Evolutionary conservation across 2,329 filamentous ascomycete genomes (phyloP), one percentile per base, ranked within the genome.

Genomic region (Stagonosporopsis tanaceti): DNA sequence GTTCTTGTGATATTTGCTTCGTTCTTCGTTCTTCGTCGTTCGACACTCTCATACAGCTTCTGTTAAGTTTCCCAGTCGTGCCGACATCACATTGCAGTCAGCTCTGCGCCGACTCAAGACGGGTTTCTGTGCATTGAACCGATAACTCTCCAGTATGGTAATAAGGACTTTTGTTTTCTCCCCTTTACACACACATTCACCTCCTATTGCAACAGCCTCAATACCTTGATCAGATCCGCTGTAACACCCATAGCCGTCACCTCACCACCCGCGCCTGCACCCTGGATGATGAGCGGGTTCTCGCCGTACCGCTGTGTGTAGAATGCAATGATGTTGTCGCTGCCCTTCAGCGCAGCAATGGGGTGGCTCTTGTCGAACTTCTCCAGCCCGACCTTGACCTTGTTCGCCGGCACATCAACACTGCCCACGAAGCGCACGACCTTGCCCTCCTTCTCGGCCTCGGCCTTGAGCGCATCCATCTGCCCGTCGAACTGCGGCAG

Each of bases 281-380:
- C 95, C 81, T 98, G 94, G 62, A 99, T 87, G 73, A 97, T 97
- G 62, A 99, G 82, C 40, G 95, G 93, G 78, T 94, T 96, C 74
- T 83, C 85, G 57, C 93, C 93, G 74, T 99, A 99, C 70, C 95
- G 86, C 83, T 96, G 90, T 6, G 95, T 99, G 80, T 97, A 96
- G 83, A 99, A 97, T 82, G 89, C 96, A 75, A 99, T 97, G 76
- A 99, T 96, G 82, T 99, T 99, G 76, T 98, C 95, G 77, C 93
- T 98, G 34, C 95, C 95, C 85, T 97, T 96, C 56, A 99, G 84
- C 45, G 91, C 90, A 14, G 95, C 95, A 79, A 99, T 97, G 12
- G 95, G 91, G 73, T 96, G 92, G 59, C 90, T 91, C 67, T 87
- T 87, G 65, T 96, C 93, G 68, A 83, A 83, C 79, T 90, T 91